Evolutionary conservation across 768 basidiomycete genomes (phyloP).

Genomic region (Chlorophyllum brunneum): DNA sequence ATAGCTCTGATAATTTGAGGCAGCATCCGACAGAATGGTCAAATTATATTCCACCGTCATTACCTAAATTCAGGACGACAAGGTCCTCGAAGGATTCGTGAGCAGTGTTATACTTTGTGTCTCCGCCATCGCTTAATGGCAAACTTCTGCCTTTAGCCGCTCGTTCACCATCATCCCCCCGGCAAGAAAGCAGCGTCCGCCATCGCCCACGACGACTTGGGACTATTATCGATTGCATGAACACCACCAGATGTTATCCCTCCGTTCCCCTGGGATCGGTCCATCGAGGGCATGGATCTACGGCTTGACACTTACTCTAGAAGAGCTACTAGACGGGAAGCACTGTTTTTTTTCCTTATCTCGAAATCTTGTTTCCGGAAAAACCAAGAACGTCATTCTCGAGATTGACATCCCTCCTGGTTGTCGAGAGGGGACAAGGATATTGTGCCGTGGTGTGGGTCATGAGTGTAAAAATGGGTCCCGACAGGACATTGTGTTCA

Average conservation of each 20-base stretch:
- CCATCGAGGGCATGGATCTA: constrained; percentile 63
- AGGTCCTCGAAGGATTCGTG: constrained; percentile 1
- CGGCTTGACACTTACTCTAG: constrained; percentile 54
- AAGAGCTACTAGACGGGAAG: constrained; percentile 58
- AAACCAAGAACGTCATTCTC: constrained; percentile 50
- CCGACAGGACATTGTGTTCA: constrained; percentile 64
- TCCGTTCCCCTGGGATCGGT: constrained; percentile 38
- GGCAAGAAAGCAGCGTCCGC: background rate
- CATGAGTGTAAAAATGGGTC: constrained; percentile 55
- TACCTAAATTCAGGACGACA: background rate
- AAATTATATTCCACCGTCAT: constrained; percentile 1
- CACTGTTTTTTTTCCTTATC: constrained; percentile 57
- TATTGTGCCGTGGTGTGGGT: constrained; percentile 61
- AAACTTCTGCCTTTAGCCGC: background rate
- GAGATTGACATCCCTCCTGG: constrained; percentile 60
- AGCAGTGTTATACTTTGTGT: background rate
- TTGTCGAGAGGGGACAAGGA: constrained; percentile 55
- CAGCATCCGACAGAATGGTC: background rate
- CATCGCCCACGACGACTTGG: background rate
- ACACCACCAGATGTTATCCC: constrained; percentile 22
- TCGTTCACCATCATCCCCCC: constrained; percentile 11
- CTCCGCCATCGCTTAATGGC: background rate
- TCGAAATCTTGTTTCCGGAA: constrained; percentile 46
- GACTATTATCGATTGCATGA: constrained; percentile 2
- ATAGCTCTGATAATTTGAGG: constrained; percentile 3